Evolutionary conservation across 2,329 filamentous ascomycete species (phyloP), one percentile per base, ranked within the genome.

Genomic region (Fusarium sp.): DNA sequence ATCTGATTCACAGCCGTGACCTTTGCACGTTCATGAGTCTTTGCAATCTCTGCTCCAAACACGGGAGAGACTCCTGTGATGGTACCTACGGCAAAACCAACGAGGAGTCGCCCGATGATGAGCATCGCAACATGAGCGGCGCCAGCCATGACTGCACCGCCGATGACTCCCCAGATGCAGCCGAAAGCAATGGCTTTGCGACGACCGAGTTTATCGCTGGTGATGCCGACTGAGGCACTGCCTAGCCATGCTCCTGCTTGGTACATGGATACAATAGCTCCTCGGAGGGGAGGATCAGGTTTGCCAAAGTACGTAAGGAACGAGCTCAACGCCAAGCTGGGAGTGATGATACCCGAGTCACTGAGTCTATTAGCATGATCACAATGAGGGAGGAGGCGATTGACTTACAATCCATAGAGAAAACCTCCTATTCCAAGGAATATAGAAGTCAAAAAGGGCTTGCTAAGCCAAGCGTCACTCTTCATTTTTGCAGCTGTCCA

Each of bases 291-390:
- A 9, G 82, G 74, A 56, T 80, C 65, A 0, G 82, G 82, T 4
- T 79, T 77, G 11, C 78, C 77, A 9, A 83, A 83, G 63, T 83
- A 82, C 0, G 38, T 49, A 15, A 79, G 56, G 39, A 83, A 83
- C 0, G 81, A 81, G 6, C 66, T 74, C 31, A 83, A 66, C 2
- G 82, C 82, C 6, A 83, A 66, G 57, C 80, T 83, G 3, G 82
- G 82, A 0, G 82, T 83, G 51, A 83, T 83, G 56, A 83, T 83
- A 7, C 82, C 82, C 10, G 82, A 83, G 65, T 83, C 82, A 59
- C 82, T 83, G 51, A 44, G 3, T 1, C 0, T 4, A 5, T 41
- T 4, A 51, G 23, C n/a, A 56, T 39, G 12, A 29, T 29, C 2
- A 5, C 1, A 10, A 16, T 10, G 19, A n/a, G 4, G 4, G 7